Conservation (phyloP, 305 asterid genomes). For the Solanum chacoense region DNA sequence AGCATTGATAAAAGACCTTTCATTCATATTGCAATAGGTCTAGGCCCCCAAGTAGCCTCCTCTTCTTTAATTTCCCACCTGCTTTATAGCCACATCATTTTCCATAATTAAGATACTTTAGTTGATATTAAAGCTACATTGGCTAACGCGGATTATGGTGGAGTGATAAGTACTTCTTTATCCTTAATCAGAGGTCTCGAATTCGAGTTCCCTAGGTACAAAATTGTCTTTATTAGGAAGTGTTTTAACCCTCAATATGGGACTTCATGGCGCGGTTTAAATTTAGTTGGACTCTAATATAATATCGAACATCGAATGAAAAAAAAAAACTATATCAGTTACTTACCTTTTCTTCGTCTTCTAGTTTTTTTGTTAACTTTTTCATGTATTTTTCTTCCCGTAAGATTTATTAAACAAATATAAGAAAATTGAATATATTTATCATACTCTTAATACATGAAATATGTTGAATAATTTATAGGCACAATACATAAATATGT, state of each 20-base stretch:
- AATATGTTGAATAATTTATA: background rate
- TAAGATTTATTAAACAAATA: background rate
- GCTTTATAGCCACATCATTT: background rate
- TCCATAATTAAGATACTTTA: background rate
- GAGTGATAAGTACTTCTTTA: too few relatives aligned
- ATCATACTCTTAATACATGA: background rate
- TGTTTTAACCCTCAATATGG: background rate
- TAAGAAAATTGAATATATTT: background rate
- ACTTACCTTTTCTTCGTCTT: background rate
- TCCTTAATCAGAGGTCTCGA: too few relatives aligned
- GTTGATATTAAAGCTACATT: background rate
- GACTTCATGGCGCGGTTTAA: accelerated
- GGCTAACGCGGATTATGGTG: accelerated
- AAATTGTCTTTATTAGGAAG: background rate
- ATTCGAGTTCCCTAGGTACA: accelerated
- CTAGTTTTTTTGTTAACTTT: background rate
- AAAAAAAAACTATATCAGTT: background rate
- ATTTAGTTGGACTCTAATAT: too few relatives aligned
- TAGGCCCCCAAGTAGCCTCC: background rate
- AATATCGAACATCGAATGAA: background rate
- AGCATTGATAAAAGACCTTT: background rate
- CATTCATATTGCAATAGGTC: background rate
- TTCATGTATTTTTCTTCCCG: background rate
- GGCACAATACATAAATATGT: too few relatives aligned
- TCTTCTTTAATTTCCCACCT: background rate